A percentile compares a stretch with the other conserved stretches of the same genome.
Conservation (phyloP, 805 yeast genomes). For the Saccharomycopsis malanga region DNA sequence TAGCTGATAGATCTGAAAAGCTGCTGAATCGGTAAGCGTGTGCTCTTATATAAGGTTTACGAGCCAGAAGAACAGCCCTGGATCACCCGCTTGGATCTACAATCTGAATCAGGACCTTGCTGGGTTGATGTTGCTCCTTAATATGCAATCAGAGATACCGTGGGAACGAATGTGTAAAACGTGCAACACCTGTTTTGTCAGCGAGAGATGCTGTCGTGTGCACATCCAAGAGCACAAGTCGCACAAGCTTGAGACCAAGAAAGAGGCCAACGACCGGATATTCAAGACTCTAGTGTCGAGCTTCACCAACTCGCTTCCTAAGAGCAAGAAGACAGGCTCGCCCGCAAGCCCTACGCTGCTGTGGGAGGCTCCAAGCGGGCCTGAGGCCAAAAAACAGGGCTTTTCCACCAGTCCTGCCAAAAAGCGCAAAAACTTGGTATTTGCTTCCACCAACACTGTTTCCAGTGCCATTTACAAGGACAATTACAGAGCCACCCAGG, state of each 20-base stretch:
- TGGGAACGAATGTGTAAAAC: slow-evolving; percentile 20
- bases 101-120: too few relatives aligned
- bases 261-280: slow-evolving; percentile 16
- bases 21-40: too few relatives aligned
- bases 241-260: slow-evolving; percentile 13
- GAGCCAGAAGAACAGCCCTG: too few relatives aligned
- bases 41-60: too few relatives aligned
- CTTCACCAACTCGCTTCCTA: slow-evolving; percentile 5
- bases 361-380: not conserved
- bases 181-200: slow-evolving; percentile 10
- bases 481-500: slow-evolving; percentile 1
- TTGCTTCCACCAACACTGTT: slow-evolving; percentile 12
- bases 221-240: slow-evolving; percentile 2
- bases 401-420: not conserved
- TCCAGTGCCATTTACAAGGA: slow-evolving; percentile 12
- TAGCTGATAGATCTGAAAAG: too few relatives aligned
- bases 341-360: not conserved
- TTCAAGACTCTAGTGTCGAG: slow-evolving; percentile 7
- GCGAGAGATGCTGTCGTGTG: slow-evolving; percentile 1
- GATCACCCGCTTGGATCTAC: too few relatives aligned
- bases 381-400: not conserved
- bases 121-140: slow-evolving; percentile 5
- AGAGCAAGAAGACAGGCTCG: not conserved
- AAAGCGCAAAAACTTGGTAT: slow-evolving; percentile 10
- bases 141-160: slow-evolving; percentile 8